These are phyloP conservation scores for Clavulina sp. DNA, from an alignment of 768 basidiomycete genomes.

Conservation along the genomic window DNA sequence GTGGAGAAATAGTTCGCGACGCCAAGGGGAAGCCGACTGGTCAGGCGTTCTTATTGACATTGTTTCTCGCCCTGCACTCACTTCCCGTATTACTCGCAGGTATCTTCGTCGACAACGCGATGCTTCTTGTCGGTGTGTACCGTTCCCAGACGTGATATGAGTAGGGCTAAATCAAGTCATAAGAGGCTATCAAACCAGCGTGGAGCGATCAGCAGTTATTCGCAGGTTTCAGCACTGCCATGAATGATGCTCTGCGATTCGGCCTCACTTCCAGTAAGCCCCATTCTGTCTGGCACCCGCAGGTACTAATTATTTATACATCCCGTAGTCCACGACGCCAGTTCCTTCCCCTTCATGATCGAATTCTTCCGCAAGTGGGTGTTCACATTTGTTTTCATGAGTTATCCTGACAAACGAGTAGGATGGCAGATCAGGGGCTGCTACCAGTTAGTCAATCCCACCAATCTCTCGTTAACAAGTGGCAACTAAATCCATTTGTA, in stretches of 20 bases:
- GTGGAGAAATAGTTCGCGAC: conserved; percentile 61
- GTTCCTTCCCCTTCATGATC: conserved; percentile 30
- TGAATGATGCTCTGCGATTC: conserved; percentile 49
- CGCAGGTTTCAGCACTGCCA: conserved; percentile 44
- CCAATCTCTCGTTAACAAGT: not conserved
- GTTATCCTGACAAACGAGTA: conserved; percentile 16
- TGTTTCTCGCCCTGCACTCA: conserved; percentile 1
- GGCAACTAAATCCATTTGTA: conserved; percentile 6
- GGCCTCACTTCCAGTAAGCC: conserved; percentile 49
- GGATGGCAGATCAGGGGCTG: conserved; percentile 47
- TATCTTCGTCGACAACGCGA: conserved; percentile 77
- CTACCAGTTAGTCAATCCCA: conserved; percentile 38
- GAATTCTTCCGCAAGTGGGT: conserved; percentile 48
- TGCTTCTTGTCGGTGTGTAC: conserved; percentile 36
- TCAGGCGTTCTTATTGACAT: conserved; percentile 18
- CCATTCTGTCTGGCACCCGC: too few species aligned
- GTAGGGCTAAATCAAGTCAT: too few species aligned
- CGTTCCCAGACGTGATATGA: not conserved
- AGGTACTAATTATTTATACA: too few species aligned
- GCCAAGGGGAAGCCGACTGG: conserved; percentile 51
- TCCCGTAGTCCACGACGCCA: conserved; percentile 68
- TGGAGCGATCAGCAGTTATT: conserved; percentile 41
- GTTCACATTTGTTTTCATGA: not conserved
- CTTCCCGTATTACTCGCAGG: conserved; percentile 24
- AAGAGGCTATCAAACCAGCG: conserved; percentile 30